Base-by-base conservation (phyloP, 129 eudicot species). In the Arctium minus region DNA sequence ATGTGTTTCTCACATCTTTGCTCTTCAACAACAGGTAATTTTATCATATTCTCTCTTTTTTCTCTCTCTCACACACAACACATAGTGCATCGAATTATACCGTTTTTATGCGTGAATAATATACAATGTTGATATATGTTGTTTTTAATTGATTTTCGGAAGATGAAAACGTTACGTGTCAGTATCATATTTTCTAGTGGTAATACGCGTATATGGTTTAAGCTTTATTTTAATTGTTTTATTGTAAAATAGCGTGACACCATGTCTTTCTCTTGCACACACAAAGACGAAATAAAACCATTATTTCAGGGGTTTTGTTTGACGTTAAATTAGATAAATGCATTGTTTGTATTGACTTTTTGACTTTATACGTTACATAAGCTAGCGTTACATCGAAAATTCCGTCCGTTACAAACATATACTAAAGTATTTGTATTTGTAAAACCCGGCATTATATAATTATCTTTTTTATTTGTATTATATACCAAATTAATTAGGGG, bases 1-100 rank as follows among this genome's bases (percentile, higher is more conserved):
- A 3, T 90, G 94, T 85, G 92, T 90, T 15, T 87, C 94, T 38
- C 90, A 85, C 40, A 88, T 90, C 69, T 86, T 90, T 77, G 90
- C 92, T 7, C 90, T 90, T 27, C 94, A 90, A 72, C 94, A 90
- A 70, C 94, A 90, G 94, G 94, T 22, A 22, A 22, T 89, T 79
- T 79, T 27, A 31, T 73, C 56, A 29, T 46, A 9, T 13, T 5
- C 29, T 60, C 68, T 64, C 12, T 48, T 53, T 22, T 22, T 22
- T 22, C 27, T 12, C 40, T 44, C 64, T 64, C 70, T 42, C 40
- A 60, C n/a, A 56, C 80, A 76, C 30, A 36, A 62, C 15, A 70
- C 70, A 3, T 42, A 15, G 44, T 81, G 64, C 40, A 80, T 62
- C 30, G 8, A 70, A n/a, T 75, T 44, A 67, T 33, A 62, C 33